A percentile compares a stretch with the other conserved stretches of the same genome.
Conservation (phyloP, 331 rosid species). For the Telfairia occidentalis region DNA sequence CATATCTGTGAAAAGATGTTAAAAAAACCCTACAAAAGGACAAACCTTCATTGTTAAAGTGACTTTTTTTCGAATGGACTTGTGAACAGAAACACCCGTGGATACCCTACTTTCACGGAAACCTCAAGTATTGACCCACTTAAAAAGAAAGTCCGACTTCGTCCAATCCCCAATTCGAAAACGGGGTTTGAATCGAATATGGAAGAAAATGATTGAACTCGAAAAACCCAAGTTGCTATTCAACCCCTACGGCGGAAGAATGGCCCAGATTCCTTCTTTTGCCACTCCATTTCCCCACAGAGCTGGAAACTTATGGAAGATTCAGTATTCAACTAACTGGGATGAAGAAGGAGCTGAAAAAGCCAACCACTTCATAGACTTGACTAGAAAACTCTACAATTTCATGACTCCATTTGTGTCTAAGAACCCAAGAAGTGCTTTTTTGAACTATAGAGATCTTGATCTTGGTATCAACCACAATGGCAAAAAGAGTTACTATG, state of each 20-base stretch:
- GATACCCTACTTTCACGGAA: not conserved
- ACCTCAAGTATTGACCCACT: not conserved
- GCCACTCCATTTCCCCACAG: conserved; percentile 13
- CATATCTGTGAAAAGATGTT: too few relatives aligned
- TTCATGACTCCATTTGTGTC: conserved; percentile 16
- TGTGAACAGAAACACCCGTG: not conserved
- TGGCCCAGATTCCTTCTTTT: not conserved
- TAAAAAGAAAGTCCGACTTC: conserved; percentile 11
- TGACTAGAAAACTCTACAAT: not conserved
- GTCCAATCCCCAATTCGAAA: conserved; percentile 1
- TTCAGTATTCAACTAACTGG: conserved; percentile 8
- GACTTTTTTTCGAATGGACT: too few relatives aligned
- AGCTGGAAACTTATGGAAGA: conserved; percentile 15
- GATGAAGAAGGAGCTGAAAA: not conserved
- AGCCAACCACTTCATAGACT: not conserved
- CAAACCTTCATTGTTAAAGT: not conserved
- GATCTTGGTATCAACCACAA: conserved; percentile 8
- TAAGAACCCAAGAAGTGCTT: conserved; percentile 1
- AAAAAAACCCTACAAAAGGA: too few relatives aligned
- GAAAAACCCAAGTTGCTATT: not conserved
- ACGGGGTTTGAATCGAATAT: not conserved
- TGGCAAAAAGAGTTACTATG: not conserved
- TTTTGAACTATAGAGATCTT: conserved; percentile 6
- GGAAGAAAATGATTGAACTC: conserved; percentile 13
- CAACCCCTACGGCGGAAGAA: conserved; percentile 17